phyloP scores from a whole-genome alignment of 257 asterid genomes.

The Ophiorrhiza pumila region DNA sequence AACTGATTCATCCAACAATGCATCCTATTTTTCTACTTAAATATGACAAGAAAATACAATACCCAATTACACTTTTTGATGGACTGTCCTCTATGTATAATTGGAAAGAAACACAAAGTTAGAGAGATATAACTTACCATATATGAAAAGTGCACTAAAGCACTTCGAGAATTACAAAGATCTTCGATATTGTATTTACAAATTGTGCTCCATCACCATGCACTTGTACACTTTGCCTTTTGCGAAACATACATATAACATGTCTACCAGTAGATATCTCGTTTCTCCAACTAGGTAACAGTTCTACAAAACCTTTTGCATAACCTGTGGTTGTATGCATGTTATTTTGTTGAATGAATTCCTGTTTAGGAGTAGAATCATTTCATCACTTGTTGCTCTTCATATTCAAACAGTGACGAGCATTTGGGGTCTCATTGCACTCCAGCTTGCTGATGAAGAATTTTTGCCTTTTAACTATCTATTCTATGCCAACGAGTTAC shows the following conservation, averaged over 20 bases:
- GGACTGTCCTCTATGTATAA: not conserved
- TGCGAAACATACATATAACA: not conserved
- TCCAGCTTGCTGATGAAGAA: constrained; percentile 71
- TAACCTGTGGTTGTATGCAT: not conserved
- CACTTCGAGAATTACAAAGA: not conserved
- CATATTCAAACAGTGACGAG: constrained; percentile 58
- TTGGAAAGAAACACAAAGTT: not conserved
- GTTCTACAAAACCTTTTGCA: not conserved
- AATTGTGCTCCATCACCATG: not conserved
- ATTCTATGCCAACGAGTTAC: constrained; percentile 63
- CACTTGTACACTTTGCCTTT: not conserved
- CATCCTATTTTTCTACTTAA: not conserved
- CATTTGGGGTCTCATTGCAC: constrained; percentile 79
- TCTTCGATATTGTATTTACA: not conserved
- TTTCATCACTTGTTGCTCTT: not conserved
- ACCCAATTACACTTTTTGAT: not conserved
- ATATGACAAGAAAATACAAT: not conserved
- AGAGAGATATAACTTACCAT: not conserved
- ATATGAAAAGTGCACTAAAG: not conserved
- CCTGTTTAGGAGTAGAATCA: not conserved
- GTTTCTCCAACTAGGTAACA: not conserved
- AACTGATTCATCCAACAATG: not conserved
- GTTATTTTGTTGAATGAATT: not conserved
- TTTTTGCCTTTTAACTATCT: constrained; percentile 74
- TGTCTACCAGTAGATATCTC: constrained; percentile 4